Evolutionary conservation across 75 land plant species (phyloP).

Genomic region (Larix kaempferi): DNA sequence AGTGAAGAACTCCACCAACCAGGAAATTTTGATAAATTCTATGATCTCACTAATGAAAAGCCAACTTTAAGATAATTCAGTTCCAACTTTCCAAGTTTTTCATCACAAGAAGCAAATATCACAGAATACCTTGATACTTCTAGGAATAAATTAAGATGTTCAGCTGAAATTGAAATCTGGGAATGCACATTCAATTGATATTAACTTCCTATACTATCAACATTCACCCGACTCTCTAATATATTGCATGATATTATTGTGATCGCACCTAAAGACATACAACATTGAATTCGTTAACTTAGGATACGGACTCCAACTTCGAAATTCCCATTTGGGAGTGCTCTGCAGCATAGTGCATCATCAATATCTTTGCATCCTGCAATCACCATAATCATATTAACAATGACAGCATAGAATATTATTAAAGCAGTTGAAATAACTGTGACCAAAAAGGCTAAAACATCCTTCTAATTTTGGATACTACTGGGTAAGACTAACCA

Average conservation of each 20-base stretch:
- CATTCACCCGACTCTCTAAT: background rate
- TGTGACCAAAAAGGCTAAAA: background rate
- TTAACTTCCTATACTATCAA: background rate
- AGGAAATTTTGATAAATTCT: no score
- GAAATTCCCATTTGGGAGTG: constrained; percentile 81
- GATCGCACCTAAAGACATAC: background rate
- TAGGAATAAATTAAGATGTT: no score
- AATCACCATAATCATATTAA: constrained; percentile 9
- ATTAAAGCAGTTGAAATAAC: background rate
- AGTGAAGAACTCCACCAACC: no score
- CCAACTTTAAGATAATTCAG: no score
- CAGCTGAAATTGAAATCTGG: no score
- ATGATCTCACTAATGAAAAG: no score
- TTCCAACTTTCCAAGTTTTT: no score
- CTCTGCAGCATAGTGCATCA: constrained; percentile 94
- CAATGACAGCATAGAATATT: background rate
- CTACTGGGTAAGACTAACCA: constrained; percentile 37
- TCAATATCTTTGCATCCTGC: constrained; percentile 99
- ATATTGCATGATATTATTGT: background rate
- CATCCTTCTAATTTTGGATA: background rate
- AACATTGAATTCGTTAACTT: background rate
- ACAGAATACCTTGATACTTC: no score
- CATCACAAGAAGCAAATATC: no score
- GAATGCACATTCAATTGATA: no score
- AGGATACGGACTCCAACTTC: constrained; percentile 99